These are phyloP conservation scores for Stramenopiles sp. DNA, from an alignment of 352 stramenopile species.

Conservation along the genomic window DNA sequence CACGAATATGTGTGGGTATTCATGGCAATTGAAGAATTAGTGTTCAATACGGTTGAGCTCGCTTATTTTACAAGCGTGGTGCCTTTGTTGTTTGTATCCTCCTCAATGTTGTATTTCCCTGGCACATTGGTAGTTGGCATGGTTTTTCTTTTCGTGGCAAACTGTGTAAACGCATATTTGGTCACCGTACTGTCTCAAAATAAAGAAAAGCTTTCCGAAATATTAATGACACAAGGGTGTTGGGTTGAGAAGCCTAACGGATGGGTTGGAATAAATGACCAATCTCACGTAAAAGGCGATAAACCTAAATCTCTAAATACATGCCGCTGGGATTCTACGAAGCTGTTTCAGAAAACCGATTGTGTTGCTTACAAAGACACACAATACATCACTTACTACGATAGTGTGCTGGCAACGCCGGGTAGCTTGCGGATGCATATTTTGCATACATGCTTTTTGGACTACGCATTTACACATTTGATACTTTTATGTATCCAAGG, in stretches of 20 bases:
- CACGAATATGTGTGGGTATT: background rate
- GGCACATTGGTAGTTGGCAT: background rate
- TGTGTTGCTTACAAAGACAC: background rate
- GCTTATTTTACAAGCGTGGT: background rate
- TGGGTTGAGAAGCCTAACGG: background rate
- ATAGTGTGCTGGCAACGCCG: background rate
- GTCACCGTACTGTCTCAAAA: background rate
- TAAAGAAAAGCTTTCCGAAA: background rate
- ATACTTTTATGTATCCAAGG: constrained; percentile 2
- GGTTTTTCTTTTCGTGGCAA: background rate
- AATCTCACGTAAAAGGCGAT: background rate
- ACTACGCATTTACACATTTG: background rate
- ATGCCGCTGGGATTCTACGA: background rate
- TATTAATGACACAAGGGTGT: background rate
- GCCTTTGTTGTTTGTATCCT: constrained; percentile 8
- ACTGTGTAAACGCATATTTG: background rate
- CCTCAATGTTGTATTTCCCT: background rate
- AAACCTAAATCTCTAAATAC: background rate
- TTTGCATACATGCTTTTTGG: background rate
- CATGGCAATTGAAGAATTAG: constrained; percentile 4
- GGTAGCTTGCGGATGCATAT: background rate
- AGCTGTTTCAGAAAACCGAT: background rate
- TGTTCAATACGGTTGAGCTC: background rate
- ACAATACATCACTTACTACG: background rate
- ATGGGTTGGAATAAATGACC: background rate